These are phyloP conservation scores for Aspergillus nomiae DNA, from an alignment of 2,329 filamentous ascomycete species.

Conservation along the genomic window DNA sequence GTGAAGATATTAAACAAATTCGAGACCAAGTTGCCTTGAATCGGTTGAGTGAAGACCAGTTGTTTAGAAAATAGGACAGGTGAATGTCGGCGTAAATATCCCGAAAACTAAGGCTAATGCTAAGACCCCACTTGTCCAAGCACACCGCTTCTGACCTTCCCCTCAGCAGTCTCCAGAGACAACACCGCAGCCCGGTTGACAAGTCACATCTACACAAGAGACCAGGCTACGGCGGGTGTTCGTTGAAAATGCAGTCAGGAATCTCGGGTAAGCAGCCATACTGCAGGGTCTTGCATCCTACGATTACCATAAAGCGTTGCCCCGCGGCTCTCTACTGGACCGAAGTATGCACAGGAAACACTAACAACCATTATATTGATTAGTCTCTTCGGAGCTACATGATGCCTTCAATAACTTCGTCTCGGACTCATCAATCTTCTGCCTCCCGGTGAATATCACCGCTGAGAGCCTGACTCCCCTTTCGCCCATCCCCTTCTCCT, in stretches of 20 bases:
- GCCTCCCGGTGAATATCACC: constrained; percentile 49
- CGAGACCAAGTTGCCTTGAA: background rate
- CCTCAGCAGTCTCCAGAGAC: constrained; percentile 13
- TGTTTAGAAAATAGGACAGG: background rate
- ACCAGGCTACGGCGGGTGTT: constrained; percentile 14
- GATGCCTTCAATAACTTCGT: constrained; percentile 49
- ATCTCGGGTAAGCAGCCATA: constrained; percentile 42
- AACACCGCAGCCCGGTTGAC: constrained; percentile 12
- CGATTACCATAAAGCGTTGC: background rate
- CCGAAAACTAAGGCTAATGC: background rate
- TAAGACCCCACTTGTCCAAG: constrained; percentile 18
- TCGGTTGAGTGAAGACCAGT: background rate
- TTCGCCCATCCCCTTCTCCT: constrained; percentile 41
- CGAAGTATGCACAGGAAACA: background rate
- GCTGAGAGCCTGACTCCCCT: constrained; percentile 47
- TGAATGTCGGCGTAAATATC: background rate
- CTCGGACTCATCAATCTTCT: constrained; percentile 44
- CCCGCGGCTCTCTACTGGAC: background rate
- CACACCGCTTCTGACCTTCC: constrained; percentile 31
- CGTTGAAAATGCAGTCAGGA: constrained; percentile 49
- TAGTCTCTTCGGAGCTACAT: constrained; percentile 50
- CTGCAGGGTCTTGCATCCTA: background rate
- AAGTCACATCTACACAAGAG: constrained; percentile 11
- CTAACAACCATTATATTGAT: constrained; percentile 6
- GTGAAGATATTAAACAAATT: constrained; percentile 2